These are phyloP conservation scores for Mimosa pudica DNA, from an alignment of 306 rosid species.

Conservation along the genomic window DNA sequence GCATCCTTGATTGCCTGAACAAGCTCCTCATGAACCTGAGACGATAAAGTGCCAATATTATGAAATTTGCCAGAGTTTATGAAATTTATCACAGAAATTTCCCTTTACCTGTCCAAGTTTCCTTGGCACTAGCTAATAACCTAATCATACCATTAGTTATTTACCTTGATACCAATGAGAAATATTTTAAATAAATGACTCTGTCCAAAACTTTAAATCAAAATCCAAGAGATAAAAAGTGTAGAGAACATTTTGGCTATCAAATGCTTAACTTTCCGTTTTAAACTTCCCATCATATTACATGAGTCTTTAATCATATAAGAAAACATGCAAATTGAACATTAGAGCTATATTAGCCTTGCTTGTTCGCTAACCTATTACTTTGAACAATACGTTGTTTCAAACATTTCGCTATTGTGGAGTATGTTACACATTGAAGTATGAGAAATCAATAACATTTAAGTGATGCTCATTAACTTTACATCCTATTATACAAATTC, in stretches of 20 bases:
- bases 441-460: background rate
- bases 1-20: conserved; percentile 84
- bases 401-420: background rate
- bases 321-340: background rate
- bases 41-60: conserved; percentile 17
- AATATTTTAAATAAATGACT: background rate
- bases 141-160: background rate
- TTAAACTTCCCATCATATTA: background rate
- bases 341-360: background rate
- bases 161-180: background rate
- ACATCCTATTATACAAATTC: background rate
- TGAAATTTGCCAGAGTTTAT: conserved; percentile 1
- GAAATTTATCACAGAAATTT: background rate
- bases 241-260: background rate
- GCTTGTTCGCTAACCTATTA: background rate
- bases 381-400: background rate
- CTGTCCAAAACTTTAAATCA: background rate
- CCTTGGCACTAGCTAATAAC: background rate
- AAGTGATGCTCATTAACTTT: background rate
- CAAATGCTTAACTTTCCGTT: background rate
- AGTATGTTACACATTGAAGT: background rate
- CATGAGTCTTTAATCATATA: background rate
- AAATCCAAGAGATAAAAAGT: background rate
- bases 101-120: background rate
- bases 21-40: conserved; percentile 82